Evolutionary conservation across 495 filamentous ascomycete genomes (phyloP).

Genomic region (Aspergillus funiculosus): DNA sequence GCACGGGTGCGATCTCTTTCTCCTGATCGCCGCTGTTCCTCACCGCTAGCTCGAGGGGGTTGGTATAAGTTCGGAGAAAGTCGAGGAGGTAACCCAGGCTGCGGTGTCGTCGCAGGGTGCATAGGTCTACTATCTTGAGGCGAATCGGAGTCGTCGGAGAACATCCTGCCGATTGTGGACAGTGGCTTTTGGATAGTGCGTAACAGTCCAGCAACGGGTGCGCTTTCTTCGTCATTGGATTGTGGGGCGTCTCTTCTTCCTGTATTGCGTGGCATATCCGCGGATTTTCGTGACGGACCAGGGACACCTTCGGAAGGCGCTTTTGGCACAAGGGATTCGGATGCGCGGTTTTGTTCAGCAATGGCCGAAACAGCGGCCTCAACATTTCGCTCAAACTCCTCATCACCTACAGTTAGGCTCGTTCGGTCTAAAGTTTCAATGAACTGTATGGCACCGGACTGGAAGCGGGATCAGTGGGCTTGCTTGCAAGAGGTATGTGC

Average conservation of each 20-base stretch:
- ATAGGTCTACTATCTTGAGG: conserved; percentile 35
- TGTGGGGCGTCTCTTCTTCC: conserved; percentile 37
- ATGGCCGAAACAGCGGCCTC: conserved; percentile 96
- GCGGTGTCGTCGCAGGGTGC: conserved; percentile 53
- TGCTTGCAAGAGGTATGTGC: background rate
- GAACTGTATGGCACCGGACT: conserved; percentile 96
- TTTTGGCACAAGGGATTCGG: conserved; percentile 54
- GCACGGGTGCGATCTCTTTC: conserved; percentile 37
- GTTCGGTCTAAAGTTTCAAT: conserved; percentile 95
- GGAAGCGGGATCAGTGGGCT: background rate
- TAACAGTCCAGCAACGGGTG: conserved; percentile 78
- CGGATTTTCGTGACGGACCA: conserved; percentile 49
- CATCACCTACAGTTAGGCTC: conserved; percentile 84
- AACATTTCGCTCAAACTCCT: conserved; percentile 91
- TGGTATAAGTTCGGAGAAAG: conserved; percentile 53
- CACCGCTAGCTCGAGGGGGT: conserved; percentile 42
- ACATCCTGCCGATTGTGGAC: conserved; percentile 93
- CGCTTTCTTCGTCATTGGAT: conserved; percentile 59
- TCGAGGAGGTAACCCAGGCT: conserved; percentile 51
- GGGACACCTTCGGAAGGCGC: conserved; percentile 22
- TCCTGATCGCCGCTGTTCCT: conserved; percentile 36
- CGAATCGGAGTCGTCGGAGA: conserved; percentile 67
- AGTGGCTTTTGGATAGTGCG: conserved; percentile 88
- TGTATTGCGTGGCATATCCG: conserved; percentile 49
- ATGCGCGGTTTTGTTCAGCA: conserved; percentile 72